phyloP scores from a whole-genome alignment of 2,329 filamentous ascomycete genomes.

The Samsoniella hepiali region DNA sequence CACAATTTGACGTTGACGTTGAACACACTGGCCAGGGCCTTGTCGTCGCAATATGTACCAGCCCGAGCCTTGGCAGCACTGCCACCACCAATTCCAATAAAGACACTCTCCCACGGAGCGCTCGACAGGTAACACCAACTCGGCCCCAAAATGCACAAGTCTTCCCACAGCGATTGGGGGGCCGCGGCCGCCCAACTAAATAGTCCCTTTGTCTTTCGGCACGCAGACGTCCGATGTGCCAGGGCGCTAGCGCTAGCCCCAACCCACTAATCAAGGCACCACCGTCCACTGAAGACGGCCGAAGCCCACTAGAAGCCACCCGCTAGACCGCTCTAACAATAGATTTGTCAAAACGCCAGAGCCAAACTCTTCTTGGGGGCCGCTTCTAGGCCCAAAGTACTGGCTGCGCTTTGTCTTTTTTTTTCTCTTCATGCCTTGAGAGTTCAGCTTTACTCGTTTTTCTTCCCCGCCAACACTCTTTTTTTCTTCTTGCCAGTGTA shows the following conservation, averaged over 20 bases:
- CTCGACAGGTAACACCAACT: too few species aligned
- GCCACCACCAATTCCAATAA: too few species aligned
- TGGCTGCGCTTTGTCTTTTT: background rate
- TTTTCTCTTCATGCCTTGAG: background rate
- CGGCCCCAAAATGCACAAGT: background rate
- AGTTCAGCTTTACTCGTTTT: background rate
- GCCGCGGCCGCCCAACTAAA: too few species aligned
- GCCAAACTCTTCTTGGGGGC: background rate
- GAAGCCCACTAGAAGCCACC: background rate
- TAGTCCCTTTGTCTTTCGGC: background rate
- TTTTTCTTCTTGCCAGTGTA: background rate
- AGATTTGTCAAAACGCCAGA: slow-evolving; percentile 6
- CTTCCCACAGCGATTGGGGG: too few species aligned
- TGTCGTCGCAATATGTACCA: too few species aligned
- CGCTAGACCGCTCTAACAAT: background rate
- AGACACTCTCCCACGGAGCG: too few species aligned
- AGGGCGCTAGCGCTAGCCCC: background rate
- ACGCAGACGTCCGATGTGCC: background rate
- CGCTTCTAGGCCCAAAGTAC: background rate
- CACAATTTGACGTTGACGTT: too few species aligned
- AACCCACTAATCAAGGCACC: slow-evolving; percentile 9
- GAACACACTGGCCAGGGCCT: too few species aligned
- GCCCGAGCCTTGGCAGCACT: too few species aligned
- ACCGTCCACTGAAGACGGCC: background rate
- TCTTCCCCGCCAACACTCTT: background rate